These are phyloP conservation scores for Aspergillus nidulans DNA, from an alignment of 495 filamentous ascomycete genomes.

Conservation along the genomic window DNA sequence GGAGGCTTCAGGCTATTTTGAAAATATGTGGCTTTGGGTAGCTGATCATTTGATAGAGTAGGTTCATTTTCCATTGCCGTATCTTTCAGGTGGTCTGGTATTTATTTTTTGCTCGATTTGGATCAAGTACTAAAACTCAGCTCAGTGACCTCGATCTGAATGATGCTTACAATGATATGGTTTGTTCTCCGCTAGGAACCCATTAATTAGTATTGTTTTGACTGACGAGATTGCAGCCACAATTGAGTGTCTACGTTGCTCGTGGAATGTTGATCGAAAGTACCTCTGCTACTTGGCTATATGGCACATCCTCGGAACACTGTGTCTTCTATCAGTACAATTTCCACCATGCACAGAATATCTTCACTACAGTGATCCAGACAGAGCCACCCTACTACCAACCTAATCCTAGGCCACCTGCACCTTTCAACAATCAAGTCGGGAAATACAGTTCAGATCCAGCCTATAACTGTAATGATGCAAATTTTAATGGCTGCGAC, in stretches of 20 bases:
- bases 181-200: neutral
- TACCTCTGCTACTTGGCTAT: conserved; percentile 45
- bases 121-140: no score
- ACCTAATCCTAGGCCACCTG: conserved; percentile 51
- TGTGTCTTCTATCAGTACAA: conserved; percentile 73
- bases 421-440: conserved; percentile 40
- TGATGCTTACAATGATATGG: conserved; percentile 9
- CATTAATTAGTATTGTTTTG: neutral
- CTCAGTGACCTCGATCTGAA: conserved; percentile 13
- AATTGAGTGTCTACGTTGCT: conserved; percentile 12
- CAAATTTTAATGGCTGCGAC: neutral
- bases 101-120: no score
- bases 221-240: neutral
- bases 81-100: neutral
- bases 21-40: conserved; percentile 62
- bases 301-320: conserved; percentile 70
- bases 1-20: conserved; percentile 50
- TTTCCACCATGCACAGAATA: conserved; percentile 57
- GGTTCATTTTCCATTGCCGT: neutral
- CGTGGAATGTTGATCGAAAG: conserved; percentile 12
- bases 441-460: conserved; percentile 6
- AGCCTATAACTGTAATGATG: neutral
- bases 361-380: conserved; percentile 69
- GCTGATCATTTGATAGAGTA: conserved; percentile 51
- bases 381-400: conserved; percentile 71